phyloP scores from a whole-genome alignment of 2,329 filamentous ascomycete species.

The Hysterium pulicare region DNA sequence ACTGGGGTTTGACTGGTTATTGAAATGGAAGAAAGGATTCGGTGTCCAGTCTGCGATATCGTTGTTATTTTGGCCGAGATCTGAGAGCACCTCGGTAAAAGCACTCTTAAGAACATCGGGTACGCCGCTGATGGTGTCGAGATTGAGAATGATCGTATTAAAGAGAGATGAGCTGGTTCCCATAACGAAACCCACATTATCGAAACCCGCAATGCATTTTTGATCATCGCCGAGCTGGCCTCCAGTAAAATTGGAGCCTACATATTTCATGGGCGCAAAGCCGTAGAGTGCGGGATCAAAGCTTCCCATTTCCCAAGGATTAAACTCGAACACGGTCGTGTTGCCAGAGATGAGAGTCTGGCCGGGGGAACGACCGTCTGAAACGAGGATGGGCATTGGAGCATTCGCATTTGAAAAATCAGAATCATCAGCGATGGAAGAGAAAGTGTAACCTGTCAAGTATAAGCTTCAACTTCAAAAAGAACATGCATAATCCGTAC shows the following conservation, averaged over 20 bases:
- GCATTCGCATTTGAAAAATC: slow-evolving; percentile 62
- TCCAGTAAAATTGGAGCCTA: slow-evolving; percentile 68
- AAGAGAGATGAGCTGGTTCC: slow-evolving; percentile 83
- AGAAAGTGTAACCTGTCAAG: slow-evolving; percentile 66
- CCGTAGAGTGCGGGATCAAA: slow-evolving; percentile 70
- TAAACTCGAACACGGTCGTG: slow-evolving; percentile 73
- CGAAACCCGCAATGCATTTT: slow-evolving; percentile 72
- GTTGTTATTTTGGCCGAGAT: slow-evolving; percentile 57
- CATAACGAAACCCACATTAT: slow-evolving; percentile 80
- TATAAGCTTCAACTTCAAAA: slow-evolving; percentile 19
- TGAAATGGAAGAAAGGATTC: slow-evolving; percentile 71
- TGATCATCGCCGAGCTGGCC: slow-evolving; percentile 57
- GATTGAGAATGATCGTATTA: slow-evolving; percentile 68
- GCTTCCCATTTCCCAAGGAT: slow-evolving; percentile 74
- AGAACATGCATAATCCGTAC: slow-evolving; percentile 4
- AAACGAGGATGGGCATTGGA: slow-evolving; percentile 71
- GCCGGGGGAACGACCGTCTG: slow-evolving; percentile 63
- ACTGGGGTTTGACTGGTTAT: slow-evolving; percentile 57
- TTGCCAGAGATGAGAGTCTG: slow-evolving; percentile 64
- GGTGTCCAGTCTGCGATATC: slow-evolving; percentile 73
- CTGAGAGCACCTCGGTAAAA: slow-evolving; percentile 51
- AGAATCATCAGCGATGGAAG: slow-evolving; percentile 64
- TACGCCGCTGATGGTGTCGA: slow-evolving; percentile 54
- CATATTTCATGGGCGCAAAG: slow-evolving; percentile 67
- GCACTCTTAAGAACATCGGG: slow-evolving; percentile 51